These are phyloP conservation scores for Verbascum thapsus DNA, from an alignment of 257 asterid genomes.

Conservation along the genomic window DNA sequence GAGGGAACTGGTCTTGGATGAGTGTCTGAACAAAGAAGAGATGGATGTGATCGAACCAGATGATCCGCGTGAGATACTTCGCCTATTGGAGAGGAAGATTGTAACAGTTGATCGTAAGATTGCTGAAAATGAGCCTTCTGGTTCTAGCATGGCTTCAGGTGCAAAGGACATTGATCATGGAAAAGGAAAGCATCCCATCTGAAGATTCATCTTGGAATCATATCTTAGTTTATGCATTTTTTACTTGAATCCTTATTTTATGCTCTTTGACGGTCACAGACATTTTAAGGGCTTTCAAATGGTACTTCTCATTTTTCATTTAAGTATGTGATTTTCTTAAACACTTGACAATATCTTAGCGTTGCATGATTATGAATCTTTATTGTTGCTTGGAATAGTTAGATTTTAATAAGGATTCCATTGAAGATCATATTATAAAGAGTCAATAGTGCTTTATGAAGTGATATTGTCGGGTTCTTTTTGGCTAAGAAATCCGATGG, in stretches of 20 bases:
- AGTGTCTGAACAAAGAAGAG: constrained; percentile 34
- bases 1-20: constrained; percentile 40
- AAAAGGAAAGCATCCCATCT: constrained; percentile 42
- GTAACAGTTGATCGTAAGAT: constrained; percentile 41
- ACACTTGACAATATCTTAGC: constrained; percentile 11
- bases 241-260: constrained; percentile 22
- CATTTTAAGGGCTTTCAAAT: constrained; percentile 1
- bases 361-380: neutral
- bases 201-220: constrained; percentile 30
- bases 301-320: constrained; percentile 18
- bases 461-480: neutral
- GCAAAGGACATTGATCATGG: constrained; percentile 28
- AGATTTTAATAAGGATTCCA: neutral
- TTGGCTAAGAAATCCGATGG: too few species aligned
- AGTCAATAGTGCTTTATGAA: neutral
- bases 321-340: constrained; percentile 14
- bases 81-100: constrained; percentile 48
- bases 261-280: constrained; percentile 14
- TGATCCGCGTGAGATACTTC: constrained; percentile 37
- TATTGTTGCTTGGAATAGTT: neutral
- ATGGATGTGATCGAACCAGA: constrained; percentile 27
- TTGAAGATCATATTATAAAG: neutral
- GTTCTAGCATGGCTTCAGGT: constrained; percentile 26
- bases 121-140: constrained; percentile 33
- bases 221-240: constrained; percentile 22